Conservation (phyloP, 2,329 filamentous ascomycete species). For the Colletotrichum costaricense region DNA sequence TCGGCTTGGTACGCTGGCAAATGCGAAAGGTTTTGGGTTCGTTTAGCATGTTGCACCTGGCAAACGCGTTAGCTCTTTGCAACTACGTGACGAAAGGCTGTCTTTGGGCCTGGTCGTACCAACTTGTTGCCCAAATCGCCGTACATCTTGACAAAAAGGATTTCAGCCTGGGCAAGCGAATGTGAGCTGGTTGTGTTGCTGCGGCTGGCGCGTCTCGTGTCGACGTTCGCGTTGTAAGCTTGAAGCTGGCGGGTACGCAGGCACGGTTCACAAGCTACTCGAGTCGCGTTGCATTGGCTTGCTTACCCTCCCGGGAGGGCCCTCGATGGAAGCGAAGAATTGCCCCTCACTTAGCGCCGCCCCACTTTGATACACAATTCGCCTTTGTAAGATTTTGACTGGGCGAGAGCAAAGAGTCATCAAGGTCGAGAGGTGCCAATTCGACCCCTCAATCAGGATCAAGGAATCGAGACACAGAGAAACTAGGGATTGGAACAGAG, state of each 20-base stretch:
- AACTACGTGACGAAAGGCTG: neutral
- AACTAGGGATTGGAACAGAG: neutral
- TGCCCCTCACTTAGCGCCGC: conserved; percentile 35
- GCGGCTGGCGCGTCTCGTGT: neutral
- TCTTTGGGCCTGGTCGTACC: conserved; percentile 55
- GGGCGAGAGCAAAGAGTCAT: neutral
- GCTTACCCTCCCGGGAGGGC: conserved; percentile 12
- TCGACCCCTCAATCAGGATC: neutral
- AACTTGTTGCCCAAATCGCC: conserved; percentile 89
- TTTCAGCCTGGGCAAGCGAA: neutral
- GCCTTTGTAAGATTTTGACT: neutral
- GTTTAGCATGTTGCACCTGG: conserved; percentile 94
- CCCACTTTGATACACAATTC: conserved; percentile 20
- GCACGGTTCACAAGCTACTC: neutral
- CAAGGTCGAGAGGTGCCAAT: conserved; percentile 1
- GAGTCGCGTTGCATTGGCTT: conserved; percentile 31
- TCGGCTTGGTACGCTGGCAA: conserved; percentile 94
- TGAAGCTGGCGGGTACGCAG: neutral
- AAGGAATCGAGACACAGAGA: neutral
- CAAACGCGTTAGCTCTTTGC: conserved; percentile 35
- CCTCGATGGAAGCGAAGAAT: conserved; percentile 9
- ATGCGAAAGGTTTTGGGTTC: conserved; percentile 86
- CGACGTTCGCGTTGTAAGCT: neutral
- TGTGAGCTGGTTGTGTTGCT: neutral
- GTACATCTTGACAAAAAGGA: conserved; percentile 73